Evolutionary conservation across 768 basidiomycete genomes (phyloP), one percentile per base, ranked within the genome.

Genomic region (Leccinellum luteum): DNA sequence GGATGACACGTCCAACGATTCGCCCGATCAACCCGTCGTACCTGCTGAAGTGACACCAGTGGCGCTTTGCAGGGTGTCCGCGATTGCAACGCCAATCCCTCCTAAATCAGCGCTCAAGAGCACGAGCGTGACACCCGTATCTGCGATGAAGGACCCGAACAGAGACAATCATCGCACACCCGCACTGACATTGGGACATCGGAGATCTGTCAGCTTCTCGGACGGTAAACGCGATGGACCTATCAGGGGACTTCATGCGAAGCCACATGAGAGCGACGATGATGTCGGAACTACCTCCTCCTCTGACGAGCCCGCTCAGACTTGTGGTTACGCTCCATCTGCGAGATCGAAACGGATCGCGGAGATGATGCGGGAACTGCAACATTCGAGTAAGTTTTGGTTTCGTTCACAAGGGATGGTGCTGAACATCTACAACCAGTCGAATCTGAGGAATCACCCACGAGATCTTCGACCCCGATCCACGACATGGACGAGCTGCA

Each of bases 131-230:
- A 87, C 86, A 17, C 87, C 87, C 4, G 64, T 74, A 2, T 85
- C 89, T 12, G 85, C 75, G 10, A 65, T 88, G 71, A 85, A 83
- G 65, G 79, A 81, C 64, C 70, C 78, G 21, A 79, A 68, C 64
- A 78, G 79, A 30, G 66, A 73, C n/a, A 75, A 74, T 51, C 74
- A 81, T 61, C 78, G 78, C 58, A 89, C 84, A 17, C 88, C 86
- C n/a, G 71, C 79, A 38, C 77, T 76, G 49, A 74, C 67, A 52
- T 61, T 73, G 15, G 73, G 74, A 13, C 84, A 87, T 63, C 83
- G 86, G n/a, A 81, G 93, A 38, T 93, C 90, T 44, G 96, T 99
- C 56, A 96, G 93, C 71, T 99, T 99, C 75, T 97, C 94, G 25
- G 97, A 99, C 69, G 97, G 97, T 6, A 89, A 86, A 69, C 82